Percentiles rank a stretch among this genome's conserved stretches.
Evolutionary conservation across 108 stramenopile genomes (phyloP).

Genomic region (Cylindrotheca closterium): DNA sequence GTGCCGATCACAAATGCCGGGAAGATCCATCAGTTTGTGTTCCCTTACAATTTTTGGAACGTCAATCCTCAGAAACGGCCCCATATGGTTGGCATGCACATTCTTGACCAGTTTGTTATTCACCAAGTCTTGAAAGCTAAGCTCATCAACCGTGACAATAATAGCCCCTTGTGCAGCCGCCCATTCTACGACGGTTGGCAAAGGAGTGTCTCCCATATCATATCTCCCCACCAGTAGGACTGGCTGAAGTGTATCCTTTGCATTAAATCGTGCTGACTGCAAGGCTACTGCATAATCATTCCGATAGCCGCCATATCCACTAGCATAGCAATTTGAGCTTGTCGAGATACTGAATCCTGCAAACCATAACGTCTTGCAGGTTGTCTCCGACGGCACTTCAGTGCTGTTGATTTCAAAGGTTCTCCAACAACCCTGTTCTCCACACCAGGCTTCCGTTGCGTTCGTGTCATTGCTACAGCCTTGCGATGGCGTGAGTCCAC

Average conservation of each 20-base stretch:
- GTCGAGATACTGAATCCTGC: too few species aligned
- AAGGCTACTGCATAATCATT: slow-evolving; percentile 1
- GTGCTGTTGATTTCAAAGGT: too few species aligned
- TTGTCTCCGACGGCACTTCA: too few species aligned
- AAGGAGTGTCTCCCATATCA: background rate
- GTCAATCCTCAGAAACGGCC: slow-evolving; percentile 1
- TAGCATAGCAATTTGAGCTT: too few species aligned
- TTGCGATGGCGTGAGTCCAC: too few species aligned
- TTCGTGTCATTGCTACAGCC: too few species aligned
- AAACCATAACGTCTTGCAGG: too few species aligned
- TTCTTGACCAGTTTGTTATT: background rate
- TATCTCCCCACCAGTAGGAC: background rate
- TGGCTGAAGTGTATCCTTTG: slow-evolving; percentile 1
- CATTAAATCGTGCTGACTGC: background rate
- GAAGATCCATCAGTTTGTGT: background rate
- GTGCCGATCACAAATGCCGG: background rate
- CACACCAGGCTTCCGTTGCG: too few species aligned
- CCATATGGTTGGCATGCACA: background rate
- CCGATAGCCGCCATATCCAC: too few species aligned
- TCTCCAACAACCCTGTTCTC: too few species aligned
- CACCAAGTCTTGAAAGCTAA: slow-evolving; percentile 3
- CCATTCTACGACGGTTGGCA: background rate
- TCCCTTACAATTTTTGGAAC: background rate
- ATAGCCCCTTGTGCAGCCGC: background rate
- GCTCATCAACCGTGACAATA: background rate